Evolutionary conservation across 768 basidiomycete genomes (phyloP), one percentile per base, ranked within the genome.

Genomic region (Boletus fagicola): DNA sequence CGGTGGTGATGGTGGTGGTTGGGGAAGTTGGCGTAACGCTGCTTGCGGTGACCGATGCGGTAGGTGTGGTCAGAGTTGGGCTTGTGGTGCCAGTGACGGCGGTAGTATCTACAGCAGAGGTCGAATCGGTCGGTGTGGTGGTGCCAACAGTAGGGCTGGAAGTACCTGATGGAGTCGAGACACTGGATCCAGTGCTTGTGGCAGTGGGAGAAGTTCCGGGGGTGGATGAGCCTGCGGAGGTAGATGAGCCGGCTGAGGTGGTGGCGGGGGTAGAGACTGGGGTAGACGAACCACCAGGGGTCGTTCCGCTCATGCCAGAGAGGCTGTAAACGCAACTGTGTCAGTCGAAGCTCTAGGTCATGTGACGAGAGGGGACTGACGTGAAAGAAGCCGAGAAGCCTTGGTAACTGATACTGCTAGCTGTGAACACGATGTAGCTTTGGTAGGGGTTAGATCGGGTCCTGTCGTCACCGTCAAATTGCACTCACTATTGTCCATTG

Each of bases 381-480:
- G 68, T 65, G 74, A 90, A 89, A 58, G 74, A 75, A 0, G 80
- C 77, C 0, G 87, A 87, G 66, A 73, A 87, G 26, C 68, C 74
- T 0, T 56, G 56, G 53, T 81, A 82, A 1, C 62, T 57, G 44
- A 51, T 30, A 58, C 72, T 35, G 24, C 64, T 74, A 4, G 78
- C 81, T 28, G 69, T 78, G 64, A 90, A 84, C 58, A 78, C 78
- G 59, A 90, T 67, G 69, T 88, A 90, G 62, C 88, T 90, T 26
- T 47, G 6, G 31, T 5, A 31, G 20, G 33, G 47, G 56, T 64
- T 5, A 59, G 52, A 12, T 20, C 22, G 33, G 44, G 58, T 44
- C 4, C 16, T n/a, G 13, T 54, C 47, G 10, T 45, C 54, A 43
- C 30, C 45, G 24, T 2, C 11, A 16, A 62, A 20, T 28, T 24